Conservation (phyloP, 768 basidiomycete genomes). For the Chalciporus chontae region DNA sequence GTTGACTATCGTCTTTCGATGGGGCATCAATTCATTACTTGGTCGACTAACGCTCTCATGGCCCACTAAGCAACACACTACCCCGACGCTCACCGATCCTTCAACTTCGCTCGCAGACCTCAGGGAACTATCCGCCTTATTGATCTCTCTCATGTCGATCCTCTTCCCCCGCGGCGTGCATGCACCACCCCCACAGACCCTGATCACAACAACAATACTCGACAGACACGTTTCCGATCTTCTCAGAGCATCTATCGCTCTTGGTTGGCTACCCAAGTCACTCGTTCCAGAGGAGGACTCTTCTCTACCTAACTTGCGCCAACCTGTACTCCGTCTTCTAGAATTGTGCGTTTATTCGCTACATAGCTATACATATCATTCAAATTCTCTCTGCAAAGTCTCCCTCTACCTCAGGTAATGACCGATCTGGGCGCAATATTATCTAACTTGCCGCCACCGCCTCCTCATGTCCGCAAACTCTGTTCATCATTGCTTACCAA, state of each 20-base stretch:
- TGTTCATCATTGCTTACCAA: conserved; percentile 64
- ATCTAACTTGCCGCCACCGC: conserved; percentile 38
- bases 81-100: conserved; percentile 43
- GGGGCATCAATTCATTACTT: conserved; percentile 61
- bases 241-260: conserved; percentile 53
- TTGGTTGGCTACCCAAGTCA: conserved; percentile 73
- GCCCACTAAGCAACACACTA: conserved; percentile 29
- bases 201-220: conserved; percentile 57
- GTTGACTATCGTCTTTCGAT: conserved; percentile 65
- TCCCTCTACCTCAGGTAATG: conserved; percentile 65
- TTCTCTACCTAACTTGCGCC: conserved; percentile 46
- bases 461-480: conserved; percentile 52
- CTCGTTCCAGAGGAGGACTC: conserved; percentile 36
- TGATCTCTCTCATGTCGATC: conserved; percentile 42
- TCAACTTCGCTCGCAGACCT: conserved; percentile 43
- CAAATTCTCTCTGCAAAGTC: conserved; percentile 31
- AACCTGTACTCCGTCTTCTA: conserved; percentile 53
- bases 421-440: conserved; percentile 60
- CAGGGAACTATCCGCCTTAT: conserved; percentile 39
- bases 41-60: conserved; percentile 38
- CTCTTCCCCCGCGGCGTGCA: conserved; percentile 53
- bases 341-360: conserved; percentile 50
- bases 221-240: conserved; percentile 57
- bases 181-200: conserved; percentile 50
- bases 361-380: conserved; percentile 6